These are phyloP conservation scores for Smallanthus sonchifolius DNA, from an alignment of 129 eudicot genomes.

Conservation along the genomic window DNA sequence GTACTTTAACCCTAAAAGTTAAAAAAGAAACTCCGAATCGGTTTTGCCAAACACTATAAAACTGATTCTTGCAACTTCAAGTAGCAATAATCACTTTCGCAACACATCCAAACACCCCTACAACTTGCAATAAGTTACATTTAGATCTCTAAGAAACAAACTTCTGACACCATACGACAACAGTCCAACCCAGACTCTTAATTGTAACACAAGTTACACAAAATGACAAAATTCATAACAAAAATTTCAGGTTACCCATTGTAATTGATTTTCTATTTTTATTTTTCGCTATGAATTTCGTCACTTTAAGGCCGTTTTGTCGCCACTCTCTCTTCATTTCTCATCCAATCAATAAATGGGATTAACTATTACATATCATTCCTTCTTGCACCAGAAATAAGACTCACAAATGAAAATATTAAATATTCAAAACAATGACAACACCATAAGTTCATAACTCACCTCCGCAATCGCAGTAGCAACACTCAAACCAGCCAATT, in stretches of 20 bases:
- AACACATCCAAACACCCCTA: background rate
- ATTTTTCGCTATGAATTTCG: background rate
- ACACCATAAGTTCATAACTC: background rate
- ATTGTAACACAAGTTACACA: background rate
- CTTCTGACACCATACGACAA: background rate
- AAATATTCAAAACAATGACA: background rate
- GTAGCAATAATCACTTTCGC: background rate
- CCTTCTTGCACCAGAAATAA: background rate
- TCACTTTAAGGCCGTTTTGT: background rate
- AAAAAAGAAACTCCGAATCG: background rate
- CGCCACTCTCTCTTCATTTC: background rate
- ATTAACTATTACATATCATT: background rate
- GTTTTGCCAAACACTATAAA: conserved; percentile 11
- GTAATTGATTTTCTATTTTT: background rate
- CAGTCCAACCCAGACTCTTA: background rate
- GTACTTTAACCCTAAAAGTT: background rate
- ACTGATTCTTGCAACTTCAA: background rate
- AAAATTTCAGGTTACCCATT: background rate
- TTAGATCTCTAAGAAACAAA: background rate
- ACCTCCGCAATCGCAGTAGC: conserved; percentile 94
- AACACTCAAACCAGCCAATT: conserved; percentile 97
- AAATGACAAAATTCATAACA: background rate
- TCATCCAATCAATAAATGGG: background rate
- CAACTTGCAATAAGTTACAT: background rate
- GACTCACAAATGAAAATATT: background rate